Base-by-base conservation (phyloP, 2,329 filamentous ascomycete species). In the Beauveria australis region DNA sequence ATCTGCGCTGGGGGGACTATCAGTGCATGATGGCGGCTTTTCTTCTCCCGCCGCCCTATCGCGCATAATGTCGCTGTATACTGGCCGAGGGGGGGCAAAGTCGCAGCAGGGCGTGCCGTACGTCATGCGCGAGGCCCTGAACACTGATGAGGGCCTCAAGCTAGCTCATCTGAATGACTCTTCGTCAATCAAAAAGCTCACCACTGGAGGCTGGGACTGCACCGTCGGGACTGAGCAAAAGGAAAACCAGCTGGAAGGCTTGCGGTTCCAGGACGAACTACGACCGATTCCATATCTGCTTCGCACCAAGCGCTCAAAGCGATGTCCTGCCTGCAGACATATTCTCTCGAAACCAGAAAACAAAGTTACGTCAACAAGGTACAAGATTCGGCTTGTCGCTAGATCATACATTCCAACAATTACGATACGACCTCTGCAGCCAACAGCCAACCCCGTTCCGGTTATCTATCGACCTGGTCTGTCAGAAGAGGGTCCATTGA, bases 311-410 rank as follows among this genome's bases (percentile, higher is more conserved):
- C 89, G 93, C 43, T 92, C 91, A 22, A 97, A 97, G 76, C 90
- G 94, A 51, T 99, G 94, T 74, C 89, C 91, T 55, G 83, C 88
- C 12, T 99, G 94, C 75, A 88, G 94, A 14, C 93, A 97, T 76
- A 97, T 97, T 70, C 88, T 99, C 67, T 89, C 91, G 63, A 95
- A 96, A 72, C 94, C 93, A 16, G 94, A 99, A 74, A 84, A 87
- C 62, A 99, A 97, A 74, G 87, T 96, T 37, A 85, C 86, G 52
- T 93, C 89, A 57, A 94, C 89, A 7, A 88, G 92, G 33, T 97
- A 94, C 81, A 89, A 93, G 68, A 97, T 99, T 73, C 89, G 91
- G 59, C 82, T 97, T 0, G 87, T 97, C 5, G 95, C 94, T 24
- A 83, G 88, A 60, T 91, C 88, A 70, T 93, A 95, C 74, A 91